phyloP scores from a whole-genome alignment of 805 yeast genomes.

The Spathaspora gorwiae region DNA sequence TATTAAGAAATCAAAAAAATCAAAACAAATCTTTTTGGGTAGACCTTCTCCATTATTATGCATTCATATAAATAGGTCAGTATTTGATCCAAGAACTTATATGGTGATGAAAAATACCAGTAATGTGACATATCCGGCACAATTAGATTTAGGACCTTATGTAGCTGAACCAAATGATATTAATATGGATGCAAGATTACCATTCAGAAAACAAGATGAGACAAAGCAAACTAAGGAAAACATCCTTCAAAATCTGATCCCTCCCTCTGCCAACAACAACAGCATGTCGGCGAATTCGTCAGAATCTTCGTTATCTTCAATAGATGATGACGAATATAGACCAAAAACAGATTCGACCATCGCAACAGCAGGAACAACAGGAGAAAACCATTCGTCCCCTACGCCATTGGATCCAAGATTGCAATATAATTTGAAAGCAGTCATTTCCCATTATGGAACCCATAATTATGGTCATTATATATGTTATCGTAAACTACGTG shows the following conservation, averaged over 20 bases:
- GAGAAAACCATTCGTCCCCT: background rate
- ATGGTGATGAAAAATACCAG: slow-evolving; percentile 81
- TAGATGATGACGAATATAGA: slow-evolving; percentile 2
- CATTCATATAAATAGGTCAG: slow-evolving; percentile 88
- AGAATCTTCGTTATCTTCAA: background rate
- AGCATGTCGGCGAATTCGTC: background rate
- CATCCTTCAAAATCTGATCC: background rate
- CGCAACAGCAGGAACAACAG: background rate
- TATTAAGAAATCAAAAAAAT: slow-evolving; percentile 71
- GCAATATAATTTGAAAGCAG: slow-evolving; percentile 72
- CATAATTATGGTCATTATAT: slow-evolving; percentile 98
- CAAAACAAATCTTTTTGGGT: slow-evolving; percentile 75
- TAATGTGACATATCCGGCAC: slow-evolving; percentile 69
- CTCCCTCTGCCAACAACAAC: background rate
- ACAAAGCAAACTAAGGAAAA: background rate
- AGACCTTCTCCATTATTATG: slow-evolving; percentile 81
- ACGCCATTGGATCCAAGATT: slow-evolving; percentile 34
- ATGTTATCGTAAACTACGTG: slow-evolving; percentile 75
- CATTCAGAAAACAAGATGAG: slow-evolving; percentile 63
- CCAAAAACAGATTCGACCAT: slow-evolving; percentile 9
- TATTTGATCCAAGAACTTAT: slow-evolving; percentile 82
- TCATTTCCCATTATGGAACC: slow-evolving; percentile 89
- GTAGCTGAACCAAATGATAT: slow-evolving; percentile 66
- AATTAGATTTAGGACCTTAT: slow-evolving; percentile 63
- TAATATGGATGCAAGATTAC: slow-evolving; percentile 73